Evolutionary conservation across 2,329 filamentous ascomycete species (phyloP).

Genomic region (Stemphylium vesicarium): DNA sequence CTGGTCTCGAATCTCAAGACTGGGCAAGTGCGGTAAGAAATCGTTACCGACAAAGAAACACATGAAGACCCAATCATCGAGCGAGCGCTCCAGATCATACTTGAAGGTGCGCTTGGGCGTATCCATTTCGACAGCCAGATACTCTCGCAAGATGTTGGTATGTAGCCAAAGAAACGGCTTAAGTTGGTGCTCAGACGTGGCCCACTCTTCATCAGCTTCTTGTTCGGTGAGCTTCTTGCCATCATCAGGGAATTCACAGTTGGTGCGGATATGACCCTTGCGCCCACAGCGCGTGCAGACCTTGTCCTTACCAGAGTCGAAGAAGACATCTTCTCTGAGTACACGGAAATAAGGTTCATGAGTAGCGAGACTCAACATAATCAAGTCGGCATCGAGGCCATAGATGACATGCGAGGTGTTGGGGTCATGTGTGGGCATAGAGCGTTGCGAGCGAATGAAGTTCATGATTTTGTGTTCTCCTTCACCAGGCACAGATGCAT

Average conservation of each 20-base stretch:
- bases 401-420: conserved; percentile 99
- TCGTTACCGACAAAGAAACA: conserved; percentile 99
- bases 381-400: conserved; percentile 94
- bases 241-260: conserved; percentile 63
- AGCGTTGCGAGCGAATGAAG: conserved; percentile 91
- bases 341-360: conserved; percentile 98
- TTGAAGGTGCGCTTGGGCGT: conserved; percentile 82
- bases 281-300: conserved; percentile 92
- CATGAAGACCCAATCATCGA: conserved; percentile 99
- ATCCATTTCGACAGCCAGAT: conserved; percentile 86
- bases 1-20: conserved; percentile 94
- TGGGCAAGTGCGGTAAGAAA: conserved; percentile 96
- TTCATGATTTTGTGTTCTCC: conserved; percentile 99
- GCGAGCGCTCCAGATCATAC: conserved; percentile 90
- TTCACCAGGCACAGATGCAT: conserved; percentile 96
- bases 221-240: conserved; percentile 81
- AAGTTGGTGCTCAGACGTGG: conserved; percentile 53
- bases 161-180: conserved; percentile 99
- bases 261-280: conserved; percentile 85
- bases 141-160: conserved; percentile 89
- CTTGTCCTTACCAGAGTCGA: conserved; percentile 81
- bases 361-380: conserved; percentile 96
- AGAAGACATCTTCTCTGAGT: conserved; percentile 94
- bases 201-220: conserved; percentile 62
- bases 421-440: conserved; percentile 88